These are phyloP conservation scores for Salmacisia buchloeana DNA, from an alignment of 1,284 basidiomycete species.

Conservation along the genomic window DNA sequence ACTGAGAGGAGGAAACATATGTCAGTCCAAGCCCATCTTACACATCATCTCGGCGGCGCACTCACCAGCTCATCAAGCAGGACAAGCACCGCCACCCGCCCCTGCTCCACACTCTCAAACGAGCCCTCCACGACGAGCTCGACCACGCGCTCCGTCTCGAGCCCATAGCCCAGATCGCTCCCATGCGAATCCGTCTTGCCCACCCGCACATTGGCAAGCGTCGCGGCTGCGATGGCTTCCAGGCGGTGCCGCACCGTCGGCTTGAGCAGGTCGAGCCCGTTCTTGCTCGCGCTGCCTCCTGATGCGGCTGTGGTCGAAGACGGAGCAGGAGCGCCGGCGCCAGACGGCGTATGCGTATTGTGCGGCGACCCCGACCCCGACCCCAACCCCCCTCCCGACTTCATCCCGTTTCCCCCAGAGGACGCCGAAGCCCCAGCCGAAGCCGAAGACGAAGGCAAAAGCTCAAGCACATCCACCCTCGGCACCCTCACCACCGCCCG, in stretches of 20 bases:
- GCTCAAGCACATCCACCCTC: conserved; percentile 74
- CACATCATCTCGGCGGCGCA: background rate
- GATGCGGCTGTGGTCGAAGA: no score
- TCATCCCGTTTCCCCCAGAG: no score
- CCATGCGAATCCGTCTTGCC: conserved; percentile 47
- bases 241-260: conserved; percentile 77
- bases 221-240: conserved; percentile 84
- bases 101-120: conserved; percentile 82
- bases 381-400: background rate
- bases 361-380: background rate
- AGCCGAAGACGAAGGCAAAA: background rate
- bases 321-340: conserved; percentile 10
- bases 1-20: conserved; percentile 9
- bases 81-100: conserved; percentile 80
- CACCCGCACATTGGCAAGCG: conserved; percentile 80
- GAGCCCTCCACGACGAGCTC: conserved; percentile 81
- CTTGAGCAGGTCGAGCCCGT: conserved; percentile 64
- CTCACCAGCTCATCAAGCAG: conserved; percentile 71
- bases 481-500: conserved; percentile 80
- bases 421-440: background rate
- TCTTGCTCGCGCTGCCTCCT: background rate
- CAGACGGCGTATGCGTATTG: no score
- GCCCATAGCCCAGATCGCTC: conserved; percentile 56
- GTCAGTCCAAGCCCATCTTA: no score
- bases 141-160: conserved; percentile 87